Base-by-base conservation (phyloP, 176 grass and related monocot species). In the Rhipidocladum racemiflorum region DNA sequence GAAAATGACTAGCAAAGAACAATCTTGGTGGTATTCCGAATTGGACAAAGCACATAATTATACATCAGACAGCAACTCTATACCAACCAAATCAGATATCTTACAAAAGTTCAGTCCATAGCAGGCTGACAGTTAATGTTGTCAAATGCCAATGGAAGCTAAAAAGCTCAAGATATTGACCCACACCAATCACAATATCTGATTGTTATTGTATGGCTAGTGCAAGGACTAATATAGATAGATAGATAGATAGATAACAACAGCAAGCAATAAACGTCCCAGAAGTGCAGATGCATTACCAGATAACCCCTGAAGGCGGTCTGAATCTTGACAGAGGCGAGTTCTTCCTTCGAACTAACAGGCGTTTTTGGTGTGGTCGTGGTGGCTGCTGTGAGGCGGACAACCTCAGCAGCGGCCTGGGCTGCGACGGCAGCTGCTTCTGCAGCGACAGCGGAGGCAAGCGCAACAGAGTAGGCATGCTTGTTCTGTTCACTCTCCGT, bases 361-460 rank as follows among this genome's bases (percentile, higher is more conserved):
- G 50, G 56, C 5, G 60, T 18, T 67, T 84, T 91, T 12, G 78
- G 70, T 67, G 87, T 56, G 1, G 78, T 23, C 7, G 83, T 71
- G 13, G 88, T 76, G 74, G 77, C 83, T 42, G 91, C 21, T 25
- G 91, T 97, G 56, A 92, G 94, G 18, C 91, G 89, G 61, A 94
- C 94, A 60, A 97, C 94, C 81, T 94, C 91, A 21, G 91, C 94
- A 56, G 94, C 94, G 5, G 89, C 91, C 67, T 97, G 91, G 12
- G 91, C 94, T 62, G 94, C 94, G 24, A 94, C 91, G 4, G 91
- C 87, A 30, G 94, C 94, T 69, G 94, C 89, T 84, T 97, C 94
- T 59, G 94, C 94, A 35, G 91, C 89, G 0, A 92, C 94, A 82
- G 89, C 91, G 64, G 91, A 92, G 15, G 89, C 91, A 61, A 97